Evolutionary conservation across 305 asterid species (phyloP).

Genomic region (Coffea humblotiana): DNA sequence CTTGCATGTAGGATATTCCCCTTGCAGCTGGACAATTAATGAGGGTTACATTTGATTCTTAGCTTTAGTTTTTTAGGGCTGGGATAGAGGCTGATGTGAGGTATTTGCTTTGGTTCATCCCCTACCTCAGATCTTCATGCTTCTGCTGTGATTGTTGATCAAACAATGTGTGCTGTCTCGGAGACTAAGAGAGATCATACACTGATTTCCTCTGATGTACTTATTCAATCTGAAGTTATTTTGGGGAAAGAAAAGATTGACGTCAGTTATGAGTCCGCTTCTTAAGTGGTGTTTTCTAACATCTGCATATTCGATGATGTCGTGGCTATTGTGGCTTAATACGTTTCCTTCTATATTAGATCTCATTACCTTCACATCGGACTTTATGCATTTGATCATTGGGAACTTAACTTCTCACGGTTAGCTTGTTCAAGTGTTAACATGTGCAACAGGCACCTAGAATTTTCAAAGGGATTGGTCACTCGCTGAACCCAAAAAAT

Average conservation of each 20-base stretch:
- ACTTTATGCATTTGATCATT: neutral
- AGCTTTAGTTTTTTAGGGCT: too few relatives aligned
- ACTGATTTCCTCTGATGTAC: slow-evolving; percentile 57
- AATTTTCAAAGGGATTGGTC: slow-evolving; percentile 86
- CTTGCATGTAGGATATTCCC: neutral
- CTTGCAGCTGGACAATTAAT: too few relatives aligned
- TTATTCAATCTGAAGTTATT: slow-evolving; percentile 66
- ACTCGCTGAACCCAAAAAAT: slow-evolving; percentile 69
- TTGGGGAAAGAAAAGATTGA: slow-evolving; percentile 64
- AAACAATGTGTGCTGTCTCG: slow-evolving; percentile 63
- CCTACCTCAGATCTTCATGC: slow-evolving; percentile 21
- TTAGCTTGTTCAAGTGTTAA: neutral
- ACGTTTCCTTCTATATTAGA: neutral
- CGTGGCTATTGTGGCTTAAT: neutral
- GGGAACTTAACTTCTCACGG: neutral
- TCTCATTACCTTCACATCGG: neutral
- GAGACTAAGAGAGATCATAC: slow-evolving; percentile 74
- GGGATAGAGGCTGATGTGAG: too few relatives aligned
- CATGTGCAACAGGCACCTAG: slow-evolving; percentile 64
- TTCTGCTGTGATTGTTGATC: slow-evolving; percentile 73
- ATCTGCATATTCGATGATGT: neutral
- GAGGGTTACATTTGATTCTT: too few relatives aligned
- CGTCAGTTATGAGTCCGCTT: slow-evolving; percentile 37
- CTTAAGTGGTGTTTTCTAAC: neutral
- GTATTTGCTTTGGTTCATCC: too few relatives aligned